Evolutionary conservation across 2,329 filamentous ascomycete genomes (phyloP), one percentile per base, ranked within the genome.

Genomic region (Westerdykella sp.): DNA sequence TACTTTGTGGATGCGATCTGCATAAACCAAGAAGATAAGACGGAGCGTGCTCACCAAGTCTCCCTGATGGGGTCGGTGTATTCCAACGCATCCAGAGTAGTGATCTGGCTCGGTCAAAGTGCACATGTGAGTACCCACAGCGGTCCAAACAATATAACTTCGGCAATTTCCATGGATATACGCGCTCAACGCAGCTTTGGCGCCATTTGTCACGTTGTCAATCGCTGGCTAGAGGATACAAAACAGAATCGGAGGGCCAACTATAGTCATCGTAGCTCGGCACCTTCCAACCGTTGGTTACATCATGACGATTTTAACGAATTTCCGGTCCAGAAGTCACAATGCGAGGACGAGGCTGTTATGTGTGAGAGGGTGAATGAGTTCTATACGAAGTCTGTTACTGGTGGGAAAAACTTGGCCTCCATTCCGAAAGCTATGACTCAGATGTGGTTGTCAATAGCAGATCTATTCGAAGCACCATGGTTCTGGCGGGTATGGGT

Each of bases 61-160:
- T 16, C 18, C 12, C 34, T 41, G 12, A 50, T 50, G 48, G 36
- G 46, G 4, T 16, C 42, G 21, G 43, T 50, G n/a, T 50, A 57
- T 30, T 40, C 40, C 18, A 30, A 28, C 13, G 44, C 44, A 6
- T 10, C 25, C 9, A 16, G 39, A 9, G 44, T 46, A 11, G 15
- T 47, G 4, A 23, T 42, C 3, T 47, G 41, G 41, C 15, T 47
- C 11, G 41, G 44, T 15, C n/a, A 35, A 35, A 18, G 32, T 14
- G n/a, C 32, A 35, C 6, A 18, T 15, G 3, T 3, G 32, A 13
- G n/a, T 35, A 14, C 16, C n/a, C 16, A 13, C 10, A 9, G 13
- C 13, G 16, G 3, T 35, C 6, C 13, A 35, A 9, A 9, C 6
- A 13, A 9, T 12, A 3, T 10, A 3, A 4, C 4, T 28, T 7